Conservation (phyloP, 192 early-diverging fungal species). For the Chytriomyces hyalinus region DNA sequence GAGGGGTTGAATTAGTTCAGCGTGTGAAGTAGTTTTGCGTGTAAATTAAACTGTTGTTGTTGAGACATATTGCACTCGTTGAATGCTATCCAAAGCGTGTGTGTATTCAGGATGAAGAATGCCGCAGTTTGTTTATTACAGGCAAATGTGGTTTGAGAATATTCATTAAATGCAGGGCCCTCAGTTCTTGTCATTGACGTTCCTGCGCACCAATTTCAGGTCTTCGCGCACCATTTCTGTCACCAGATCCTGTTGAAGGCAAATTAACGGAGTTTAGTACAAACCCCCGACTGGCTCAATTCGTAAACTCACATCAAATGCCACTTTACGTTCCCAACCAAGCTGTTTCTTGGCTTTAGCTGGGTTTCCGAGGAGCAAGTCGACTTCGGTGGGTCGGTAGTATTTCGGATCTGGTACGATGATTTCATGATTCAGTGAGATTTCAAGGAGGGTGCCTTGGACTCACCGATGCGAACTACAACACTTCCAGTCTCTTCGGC, state of each 20-base stretch:
- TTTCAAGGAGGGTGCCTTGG: slow-evolving; percentile 48
- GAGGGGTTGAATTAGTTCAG: too few relatives aligned
- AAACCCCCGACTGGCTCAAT: not conserved
- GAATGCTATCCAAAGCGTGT: too few relatives aligned
- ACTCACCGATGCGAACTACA: slow-evolving; percentile 71
- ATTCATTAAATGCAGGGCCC: too few relatives aligned
- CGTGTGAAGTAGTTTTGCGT: too few relatives aligned
- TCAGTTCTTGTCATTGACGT: slow-evolving; percentile 2
- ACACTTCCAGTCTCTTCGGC: slow-evolving; percentile 36
- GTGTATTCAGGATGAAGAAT: too few relatives aligned
- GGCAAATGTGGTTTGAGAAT: too few relatives aligned
- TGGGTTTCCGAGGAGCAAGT: slow-evolving; percentile 74
- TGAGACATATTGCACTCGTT: too few relatives aligned
- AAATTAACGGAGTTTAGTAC: not conserved
- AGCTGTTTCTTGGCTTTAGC: slow-evolving; percentile 69
- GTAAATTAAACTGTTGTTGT: too few relatives aligned
- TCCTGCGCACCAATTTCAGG: slow-evolving; percentile 20
- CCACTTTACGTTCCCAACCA: slow-evolving; percentile 72
- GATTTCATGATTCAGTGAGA: slow-evolving; percentile 39
- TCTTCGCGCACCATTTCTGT: slow-evolving; percentile 28
- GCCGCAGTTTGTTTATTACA: too few relatives aligned
- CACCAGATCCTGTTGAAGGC: slow-evolving; percentile 4
- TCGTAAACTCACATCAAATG: slow-evolving; percentile 62
- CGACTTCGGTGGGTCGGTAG: slow-evolving; percentile 82
- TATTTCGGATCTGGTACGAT: slow-evolving; percentile 72